These are phyloP conservation scores for Collybia sp. DNA, from an alignment of 768 basidiomycete species.

Conservation along the genomic window DNA sequence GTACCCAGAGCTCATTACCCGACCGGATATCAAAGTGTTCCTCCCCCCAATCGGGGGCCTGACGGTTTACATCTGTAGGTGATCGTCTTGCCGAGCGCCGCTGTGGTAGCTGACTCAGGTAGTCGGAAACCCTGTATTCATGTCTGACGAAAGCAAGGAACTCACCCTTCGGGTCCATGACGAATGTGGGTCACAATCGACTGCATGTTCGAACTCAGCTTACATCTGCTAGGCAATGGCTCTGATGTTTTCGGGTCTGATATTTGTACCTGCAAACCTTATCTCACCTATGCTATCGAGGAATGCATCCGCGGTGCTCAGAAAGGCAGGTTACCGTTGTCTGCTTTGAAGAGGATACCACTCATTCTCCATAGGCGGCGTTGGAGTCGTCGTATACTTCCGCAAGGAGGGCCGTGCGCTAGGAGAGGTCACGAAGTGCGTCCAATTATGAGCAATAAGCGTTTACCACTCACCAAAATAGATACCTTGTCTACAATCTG, in stretches of 20 bases:
- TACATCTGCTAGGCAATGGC: conserved; percentile 63
- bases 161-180: conserved; percentile 90
- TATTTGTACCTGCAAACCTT: conserved; percentile 91
- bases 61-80: conserved; percentile 87
- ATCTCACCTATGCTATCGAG: conserved; percentile 88
- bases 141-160: conserved; percentile 73
- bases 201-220: neutral
- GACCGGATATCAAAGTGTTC: conserved; percentile 94
- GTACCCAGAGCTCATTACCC: conserved; percentile 94
- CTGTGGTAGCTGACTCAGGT: neutral
- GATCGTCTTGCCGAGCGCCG: neutral
- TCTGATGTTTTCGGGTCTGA: conserved; percentile 96
- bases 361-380: conserved; percentile 51
- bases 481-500: conserved; percentile 93
- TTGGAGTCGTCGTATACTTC: conserved; percentile 93
- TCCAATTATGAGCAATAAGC: conserved; percentile 5
- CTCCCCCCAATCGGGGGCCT: conserved; percentile 90
- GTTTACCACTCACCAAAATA: conserved; percentile 16
- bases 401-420: conserved; percentile 90
- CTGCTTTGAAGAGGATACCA: neutral
- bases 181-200: conserved; percentile 55
- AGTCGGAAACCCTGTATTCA: conserved; percentile 83
- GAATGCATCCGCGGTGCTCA: conserved; percentile 82
- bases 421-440: conserved; percentile 88
- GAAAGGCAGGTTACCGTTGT: conserved; percentile 15